A percentile compares a stretch with the other conserved stretches of the same genome.
Evolutionary conservation across 2,329 filamentous ascomycete species (phyloP).

Genomic region (Pseudodiploospora longispora): DNA sequence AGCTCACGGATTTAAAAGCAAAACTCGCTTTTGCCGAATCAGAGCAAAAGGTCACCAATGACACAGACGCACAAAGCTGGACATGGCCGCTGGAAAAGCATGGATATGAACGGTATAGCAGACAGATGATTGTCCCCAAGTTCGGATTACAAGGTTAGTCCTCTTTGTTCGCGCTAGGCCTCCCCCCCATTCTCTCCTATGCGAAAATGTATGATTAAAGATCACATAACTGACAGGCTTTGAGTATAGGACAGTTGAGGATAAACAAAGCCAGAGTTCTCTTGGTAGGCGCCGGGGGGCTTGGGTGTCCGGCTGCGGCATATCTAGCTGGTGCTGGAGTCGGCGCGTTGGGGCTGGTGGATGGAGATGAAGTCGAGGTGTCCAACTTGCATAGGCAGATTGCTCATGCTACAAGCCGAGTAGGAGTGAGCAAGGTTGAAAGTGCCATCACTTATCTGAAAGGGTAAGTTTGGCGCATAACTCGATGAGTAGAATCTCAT

Average conservation of each 20-base stretch:
- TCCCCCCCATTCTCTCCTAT: not conserved
- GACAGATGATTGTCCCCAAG: slow-evolving; percentile 82
- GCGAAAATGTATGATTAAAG: not conserved
- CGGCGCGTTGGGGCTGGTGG: slow-evolving; percentile 73
- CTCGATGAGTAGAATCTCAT: not conserved
- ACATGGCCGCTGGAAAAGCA: slow-evolving; percentile 62
- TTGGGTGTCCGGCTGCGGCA: slow-evolving; percentile 87
- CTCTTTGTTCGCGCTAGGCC: not conserved
- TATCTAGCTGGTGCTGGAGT: slow-evolving; percentile 88
- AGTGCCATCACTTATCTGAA: slow-evolving; percentile 58
- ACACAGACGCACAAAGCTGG: slow-evolving; percentile 16
- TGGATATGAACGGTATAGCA: slow-evolving; percentile 80
- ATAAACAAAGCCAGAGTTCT: slow-evolving; percentile 65
- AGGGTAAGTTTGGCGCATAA: slow-evolving; percentile 31
- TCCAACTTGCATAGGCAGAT: slow-evolving; percentile 94
- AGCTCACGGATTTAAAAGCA: slow-evolving; percentile 36
- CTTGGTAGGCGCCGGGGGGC: slow-evolving; percentile 77
- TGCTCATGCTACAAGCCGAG: slow-evolving; percentile 61
- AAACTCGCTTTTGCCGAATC: slow-evolving; percentile 36
- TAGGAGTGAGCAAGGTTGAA: slow-evolving; percentile 73
- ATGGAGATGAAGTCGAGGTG: slow-evolving; percentile 78
- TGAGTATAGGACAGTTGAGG: slow-evolving; percentile 58
- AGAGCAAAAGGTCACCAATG: slow-evolving; percentile 2
- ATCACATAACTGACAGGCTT: not conserved
- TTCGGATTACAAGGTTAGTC: slow-evolving; percentile 63